phyloP scores from a whole-genome alignment of 139 green algal species.

The Picochlorum sp. region DNA sequence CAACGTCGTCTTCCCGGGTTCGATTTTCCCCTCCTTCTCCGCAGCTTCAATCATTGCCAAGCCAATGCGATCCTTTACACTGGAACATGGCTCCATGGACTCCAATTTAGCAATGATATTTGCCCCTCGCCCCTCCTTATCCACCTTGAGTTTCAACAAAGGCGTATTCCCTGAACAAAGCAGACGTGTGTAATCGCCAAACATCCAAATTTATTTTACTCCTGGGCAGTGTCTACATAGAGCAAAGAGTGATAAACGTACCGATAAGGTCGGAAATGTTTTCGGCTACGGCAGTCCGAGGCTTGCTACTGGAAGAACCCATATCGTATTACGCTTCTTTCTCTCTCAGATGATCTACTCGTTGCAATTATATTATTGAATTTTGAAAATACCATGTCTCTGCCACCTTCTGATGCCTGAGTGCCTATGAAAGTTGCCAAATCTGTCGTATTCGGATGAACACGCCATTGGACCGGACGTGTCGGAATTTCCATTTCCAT shows the following conservation, averaged over 20 bases:
- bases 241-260: slow-evolving; percentile 5
- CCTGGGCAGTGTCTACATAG: neutral
- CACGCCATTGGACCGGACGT: no score
- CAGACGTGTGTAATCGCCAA: neutral
- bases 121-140: neutral
- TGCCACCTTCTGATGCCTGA: no score
- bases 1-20: slow-evolving; percentile 66
- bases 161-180: slow-evolving; percentile 75
- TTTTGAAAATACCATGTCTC: no score
- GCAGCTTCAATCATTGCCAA: slow-evolving; percentile 84
- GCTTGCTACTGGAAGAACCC: neutral
- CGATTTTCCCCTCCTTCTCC: slow-evolving; percentile 70
- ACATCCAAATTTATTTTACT: neutral
- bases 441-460: no score
- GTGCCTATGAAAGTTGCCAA: no score
- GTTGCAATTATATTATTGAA: no score
- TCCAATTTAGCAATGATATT: slow-evolving; percentile 33
- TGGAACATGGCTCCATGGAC: slow-evolving; percentile 26
- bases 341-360: no score
- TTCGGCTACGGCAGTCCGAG: slow-evolving; percentile 48
- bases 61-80: slow-evolving; percentile 58
- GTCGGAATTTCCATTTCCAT: no score
- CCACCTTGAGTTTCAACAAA: slow-evolving; percentile 71
- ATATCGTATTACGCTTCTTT: neutral
- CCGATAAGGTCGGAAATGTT: slow-evolving; percentile 79